Percentiles rank a stretch among this genome's conserved stretches.
These are phyloP conservation scores for Nakazawaea populi DNA, from an alignment of 805 yeast species.

Conservation along the genomic window DNA sequence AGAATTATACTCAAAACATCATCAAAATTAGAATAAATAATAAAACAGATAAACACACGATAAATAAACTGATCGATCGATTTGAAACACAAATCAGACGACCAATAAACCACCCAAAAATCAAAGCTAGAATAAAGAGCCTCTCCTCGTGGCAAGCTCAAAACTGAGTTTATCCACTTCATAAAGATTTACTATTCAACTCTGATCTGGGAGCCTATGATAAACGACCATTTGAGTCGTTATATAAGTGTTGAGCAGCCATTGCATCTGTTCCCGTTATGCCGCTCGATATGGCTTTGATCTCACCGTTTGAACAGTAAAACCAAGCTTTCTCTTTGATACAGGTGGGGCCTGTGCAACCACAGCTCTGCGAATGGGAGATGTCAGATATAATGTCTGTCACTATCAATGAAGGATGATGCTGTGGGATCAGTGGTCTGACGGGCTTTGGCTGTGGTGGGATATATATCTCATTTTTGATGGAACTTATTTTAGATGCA, in stretches of 20 bases:
- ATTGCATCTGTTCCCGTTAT: constrained; percentile 23
- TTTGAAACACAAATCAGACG: too few relatives aligned
- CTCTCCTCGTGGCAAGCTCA: too few relatives aligned
- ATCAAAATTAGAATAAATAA: too few relatives aligned
- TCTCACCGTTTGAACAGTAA: constrained; percentile 29
- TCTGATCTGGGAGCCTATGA: neutral
- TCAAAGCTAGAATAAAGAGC: too few relatives aligned
- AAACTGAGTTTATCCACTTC: neutral
- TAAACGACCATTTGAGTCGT: constrained; percentile 17
- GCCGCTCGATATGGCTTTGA: constrained; percentile 18
- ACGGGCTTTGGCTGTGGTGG: constrained; percentile 18
- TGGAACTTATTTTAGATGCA: constrained; percentile 21
- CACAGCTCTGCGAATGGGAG: constrained; percentile 23
- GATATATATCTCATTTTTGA: constrained; percentile 27
- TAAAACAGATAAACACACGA: too few relatives aligned
- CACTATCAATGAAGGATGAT: constrained; percentile 29
- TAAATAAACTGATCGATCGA: too few relatives aligned
- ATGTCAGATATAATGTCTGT: constrained; percentile 23
- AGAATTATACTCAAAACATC: too few relatives aligned
- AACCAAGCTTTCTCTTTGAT: constrained; percentile 30
- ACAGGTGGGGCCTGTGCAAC: constrained; percentile 27
- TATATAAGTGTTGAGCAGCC: constrained; percentile 20
- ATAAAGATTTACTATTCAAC: too few relatives aligned
- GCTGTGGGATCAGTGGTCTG: constrained; percentile 23
- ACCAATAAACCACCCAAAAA: too few relatives aligned